Base-by-base conservation (phyloP, 805 yeast genomes). In the Metschnikowia cerradonensis region DNA sequence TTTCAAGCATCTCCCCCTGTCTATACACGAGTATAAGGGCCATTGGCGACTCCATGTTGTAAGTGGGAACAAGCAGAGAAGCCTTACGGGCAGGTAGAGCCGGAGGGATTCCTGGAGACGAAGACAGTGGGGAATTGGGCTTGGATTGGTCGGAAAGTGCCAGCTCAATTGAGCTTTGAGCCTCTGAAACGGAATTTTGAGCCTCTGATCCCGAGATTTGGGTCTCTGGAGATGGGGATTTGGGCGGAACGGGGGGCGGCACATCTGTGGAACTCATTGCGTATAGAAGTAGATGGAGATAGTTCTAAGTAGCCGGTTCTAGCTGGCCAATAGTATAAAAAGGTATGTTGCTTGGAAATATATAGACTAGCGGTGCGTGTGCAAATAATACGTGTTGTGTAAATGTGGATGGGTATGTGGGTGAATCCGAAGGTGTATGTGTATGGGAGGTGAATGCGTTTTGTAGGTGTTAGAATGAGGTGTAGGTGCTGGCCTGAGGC, bases 1-100 rank as follows among this genome's bases (percentile, higher is more conserved):
- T 43, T 11, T 46, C 44, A 31, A 46, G 45, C 19, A 36, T 20
- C 30, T 54, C 61, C 20, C 47, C 45, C 37, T 56, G 58, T 26
- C 60, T 49, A 30, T 47, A 41, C 31, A 49, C 32, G 14, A 58
- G 49, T 11, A 52, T 51, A 6, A 52, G 44, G 2, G 57, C 53
- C 39, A 45, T 45, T 17, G 54, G 41, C 5, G 54, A 30, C 14
- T 39, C 38, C 51, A 47, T 22, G n/a, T 40, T 49, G 41, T 56
- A 54, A 13, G 46, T 46, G 47, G 50, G 23, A 32, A 41, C 20
- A 35, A 43, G 15, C 34, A 22, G 23, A 22, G 47, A 23, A 8
- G 43, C 49, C 3, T 43, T 48, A 34, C 44, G 44, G 13, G 54
- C 51, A n/a, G 59, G 59, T 26, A 55, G 45, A 14, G 49, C 50